phyloP scores from a whole-genome alignment of 768 basidiomycete genomes.

The Galerina marginata region DNA sequence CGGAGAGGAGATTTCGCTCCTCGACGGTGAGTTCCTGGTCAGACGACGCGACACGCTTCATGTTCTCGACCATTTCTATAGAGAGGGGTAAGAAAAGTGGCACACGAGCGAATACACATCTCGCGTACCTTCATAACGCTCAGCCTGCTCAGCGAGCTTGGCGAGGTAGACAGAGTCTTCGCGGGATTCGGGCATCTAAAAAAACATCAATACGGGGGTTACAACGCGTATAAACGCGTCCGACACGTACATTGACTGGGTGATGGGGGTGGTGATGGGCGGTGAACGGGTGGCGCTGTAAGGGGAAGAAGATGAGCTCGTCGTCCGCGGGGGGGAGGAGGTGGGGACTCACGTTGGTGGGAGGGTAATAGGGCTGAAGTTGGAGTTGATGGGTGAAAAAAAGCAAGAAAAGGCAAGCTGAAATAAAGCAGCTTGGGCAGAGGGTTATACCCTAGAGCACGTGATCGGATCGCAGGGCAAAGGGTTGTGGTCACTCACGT shows the following conservation, averaged over 20 bases:
- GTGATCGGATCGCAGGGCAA: slow-evolving; percentile 48
- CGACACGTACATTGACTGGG: slow-evolving; percentile 49
- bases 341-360: slow-evolving; percentile 37
- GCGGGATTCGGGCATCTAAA: slow-evolving; percentile 82
- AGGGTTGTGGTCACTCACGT: slow-evolving; percentile 43
- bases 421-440: slow-evolving; percentile 75
- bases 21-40: slow-evolving; percentile 98
- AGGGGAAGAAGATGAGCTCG: slow-evolving; percentile 44
- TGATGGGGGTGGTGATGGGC: slow-evolving; percentile 27
- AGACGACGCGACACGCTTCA: slow-evolving; percentile 97
- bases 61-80: slow-evolving; percentile 97
- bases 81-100: slow-evolving; percentile 19
- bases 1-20: slow-evolving; percentile 96
- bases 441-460: slow-evolving; percentile 56
- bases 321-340: slow-evolving; percentile 35
- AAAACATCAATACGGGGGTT: slow-evolving; percentile 41
- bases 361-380: slow-evolving; percentile 32
- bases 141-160: slow-evolving; percentile 99
- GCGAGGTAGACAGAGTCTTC: slow-evolving; percentile 99
- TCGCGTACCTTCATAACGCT: slow-evolving; percentile 92
- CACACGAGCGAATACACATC: slow-evolving; percentile 6
- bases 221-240: slow-evolving; percentile 39
- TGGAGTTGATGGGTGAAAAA: slow-evolving; percentile 52
- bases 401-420: slow-evolving; percentile 56
- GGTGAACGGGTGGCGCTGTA: slow-evolving; percentile 16